Evolutionary conservation across 331 rosid genomes (phyloP).

Genomic region (Malus hybrid): DNA sequence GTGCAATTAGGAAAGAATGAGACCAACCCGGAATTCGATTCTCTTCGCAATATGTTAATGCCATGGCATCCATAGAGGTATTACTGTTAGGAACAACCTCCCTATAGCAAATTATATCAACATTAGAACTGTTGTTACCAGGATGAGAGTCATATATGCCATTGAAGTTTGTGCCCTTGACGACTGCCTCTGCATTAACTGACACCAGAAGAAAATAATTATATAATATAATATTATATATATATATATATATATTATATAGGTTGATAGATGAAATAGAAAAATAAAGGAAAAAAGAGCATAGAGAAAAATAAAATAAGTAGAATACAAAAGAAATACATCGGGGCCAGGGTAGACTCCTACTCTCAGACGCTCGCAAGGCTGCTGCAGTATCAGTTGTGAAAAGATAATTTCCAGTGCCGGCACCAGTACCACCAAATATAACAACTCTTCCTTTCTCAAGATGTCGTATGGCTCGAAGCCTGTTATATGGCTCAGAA

Average conservation of each 20-base stretch:
- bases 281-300: background rate
- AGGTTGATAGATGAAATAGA: background rate
- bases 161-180: constrained; percentile 74
- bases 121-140: constrained; percentile 54
- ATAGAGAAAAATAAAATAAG: background rate
- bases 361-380: constrained; percentile 80
- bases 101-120: constrained; percentile 74
- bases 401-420: constrained; percentile 65
- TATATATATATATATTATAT: background rate
- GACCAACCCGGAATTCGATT: constrained; percentile 76
- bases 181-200: constrained; percentile 83
- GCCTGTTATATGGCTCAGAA: constrained; percentile 81
- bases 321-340: background rate
- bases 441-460: constrained; percentile 93
- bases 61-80: constrained; percentile 59
- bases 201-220: background rate
- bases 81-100: constrained; percentile 68
- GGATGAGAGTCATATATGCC: constrained; percentile 77
- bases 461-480: constrained; percentile 87
- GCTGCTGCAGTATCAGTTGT: constrained; percentile 84
- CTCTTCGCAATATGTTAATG: constrained; percentile 74
- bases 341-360: background rate
- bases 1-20: background rate
- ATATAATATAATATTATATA: background rate
- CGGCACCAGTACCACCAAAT: constrained; percentile 81